Base-by-base conservation (phyloP, 208 protist genomes). In the Angomonas ambiguus region DNA sequence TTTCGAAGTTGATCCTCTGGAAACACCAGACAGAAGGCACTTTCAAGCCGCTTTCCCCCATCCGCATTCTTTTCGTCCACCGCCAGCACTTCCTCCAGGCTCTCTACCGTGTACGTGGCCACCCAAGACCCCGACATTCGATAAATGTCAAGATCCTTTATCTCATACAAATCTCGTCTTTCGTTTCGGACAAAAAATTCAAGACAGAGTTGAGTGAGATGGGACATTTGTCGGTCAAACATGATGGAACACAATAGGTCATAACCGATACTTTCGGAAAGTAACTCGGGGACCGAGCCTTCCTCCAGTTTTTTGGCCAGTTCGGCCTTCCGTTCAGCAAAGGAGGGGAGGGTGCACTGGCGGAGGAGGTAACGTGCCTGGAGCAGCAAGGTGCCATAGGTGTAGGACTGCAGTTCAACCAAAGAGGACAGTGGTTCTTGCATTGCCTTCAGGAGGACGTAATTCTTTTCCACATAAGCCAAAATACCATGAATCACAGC, bases 101-200 rank as follows among this genome's bases (percentile, higher is more conserved):
- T 68, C 67, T 90, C 78, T 34, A 76, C 85, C 58, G 66, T 79
- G 70, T 91, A 93, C 27, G 65, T 82, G 48, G 72, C 77, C 49
- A 79, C 84, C 84, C 87, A 93, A 45, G 60, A 79, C 22, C 68
- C 65, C 28, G 70, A 69, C 55, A 60, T 34, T 58, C 73, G 67
- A 65, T 79, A 89, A 24, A 91, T 80, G 65, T 93, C 87, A 24
- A 93, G 70, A 64, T 77, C 74, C 16, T 65, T 74, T 57, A 93
- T 65, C 13, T 69, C 56, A 65, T 71, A 68, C 45, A 91, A 77
- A 31, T 88, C 79, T 66, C 88, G 90, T 73, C 88, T 84, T 65
- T 93, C 83, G 38, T 88, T 87, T 31, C 79, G 86, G 49, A 97
- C 84, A 55, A 85, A 87, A 8, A 91, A 60, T 66, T 90, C 85